These are phyloP conservation scores for Mycena latifolia DNA, from an alignment of 768 basidiomycete species.

Conservation along the genomic window DNA sequence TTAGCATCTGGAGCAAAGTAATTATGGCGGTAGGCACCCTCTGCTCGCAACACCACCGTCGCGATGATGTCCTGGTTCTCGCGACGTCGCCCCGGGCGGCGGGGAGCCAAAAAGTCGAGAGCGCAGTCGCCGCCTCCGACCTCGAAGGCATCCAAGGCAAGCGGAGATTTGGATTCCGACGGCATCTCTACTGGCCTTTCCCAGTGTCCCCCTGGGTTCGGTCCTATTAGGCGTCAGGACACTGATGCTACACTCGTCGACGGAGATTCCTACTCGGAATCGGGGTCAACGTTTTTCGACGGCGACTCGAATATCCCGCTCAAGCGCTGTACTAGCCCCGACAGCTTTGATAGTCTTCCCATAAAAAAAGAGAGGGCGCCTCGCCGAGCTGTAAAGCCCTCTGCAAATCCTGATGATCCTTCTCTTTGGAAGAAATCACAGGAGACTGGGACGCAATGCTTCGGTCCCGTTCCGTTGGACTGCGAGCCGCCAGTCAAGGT, in stretches of 20 bases:
- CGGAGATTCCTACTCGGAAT: constrained; percentile 19
- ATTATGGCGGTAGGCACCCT: constrained; percentile 16
- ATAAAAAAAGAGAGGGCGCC: constrained; percentile 22
- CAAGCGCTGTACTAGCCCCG: constrained; percentile 31
- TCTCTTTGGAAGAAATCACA: constrained; percentile 31
- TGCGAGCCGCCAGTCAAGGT: constrained; percentile 22
- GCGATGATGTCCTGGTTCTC: constrained; percentile 34
- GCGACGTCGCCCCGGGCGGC: constrained; percentile 31
- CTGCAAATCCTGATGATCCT: constrained; percentile 30
- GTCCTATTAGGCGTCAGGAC: constrained; percentile 16
- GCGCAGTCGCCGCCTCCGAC: constrained; percentile 1
- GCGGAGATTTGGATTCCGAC: constrained; percentile 1
- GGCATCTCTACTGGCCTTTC: constrained; percentile 15
- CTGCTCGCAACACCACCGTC: constrained; percentile 27
- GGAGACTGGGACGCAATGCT: constrained; percentile 19
- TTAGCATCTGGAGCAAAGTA: background rate
- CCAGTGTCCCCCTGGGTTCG: constrained; percentile 15
- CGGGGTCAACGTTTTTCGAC: constrained; percentile 27
- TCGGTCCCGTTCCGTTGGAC: constrained; percentile 32
- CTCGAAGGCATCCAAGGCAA: background rate
- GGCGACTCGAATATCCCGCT: constrained; percentile 27
- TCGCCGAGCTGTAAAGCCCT: constrained; percentile 12
- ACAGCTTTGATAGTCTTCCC: constrained; percentile 30
- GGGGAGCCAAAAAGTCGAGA: constrained; percentile 18
- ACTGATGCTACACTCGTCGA: constrained; percentile 35